These are phyloP conservation scores for Hyparrhenia diplandra DNA, from an alignment of 176 grass and related monocot species.

Conservation along the genomic window DNA sequence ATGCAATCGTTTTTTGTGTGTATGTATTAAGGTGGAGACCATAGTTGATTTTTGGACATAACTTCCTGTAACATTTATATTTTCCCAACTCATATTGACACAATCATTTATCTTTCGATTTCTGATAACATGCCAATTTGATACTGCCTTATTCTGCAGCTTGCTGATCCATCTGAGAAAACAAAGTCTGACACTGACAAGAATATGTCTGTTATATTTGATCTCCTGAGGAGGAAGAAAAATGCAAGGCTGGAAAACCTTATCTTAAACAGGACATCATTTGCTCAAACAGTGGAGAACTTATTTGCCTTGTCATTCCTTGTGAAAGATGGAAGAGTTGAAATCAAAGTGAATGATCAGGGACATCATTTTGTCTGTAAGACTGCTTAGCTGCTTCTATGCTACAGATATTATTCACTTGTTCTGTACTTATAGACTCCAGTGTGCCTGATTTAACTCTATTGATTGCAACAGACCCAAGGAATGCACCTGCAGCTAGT, in stretches of 20 bases:
- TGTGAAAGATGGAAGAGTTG: constrained; percentile 84
- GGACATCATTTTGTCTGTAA: constrained; percentile 77
- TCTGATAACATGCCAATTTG: not conserved
- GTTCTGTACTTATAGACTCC: not conserved
- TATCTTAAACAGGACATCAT: constrained; percentile 68
- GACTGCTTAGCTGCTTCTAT: not conserved
- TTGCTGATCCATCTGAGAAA: constrained; percentile 46
- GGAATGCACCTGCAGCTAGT: constrained; percentile 66
- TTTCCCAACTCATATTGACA: not conserved
- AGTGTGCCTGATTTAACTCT: not conserved
- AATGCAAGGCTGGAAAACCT: constrained; percentile 60
- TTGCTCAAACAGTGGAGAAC: constrained; percentile 91
- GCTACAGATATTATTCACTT: not conserved
- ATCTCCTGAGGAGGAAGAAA: constrained; percentile 79
- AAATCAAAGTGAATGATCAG: constrained; percentile 53
- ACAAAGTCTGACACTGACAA: constrained; percentile 65
- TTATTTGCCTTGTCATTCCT: constrained; percentile 87
- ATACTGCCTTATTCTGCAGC: constrained; percentile 36
- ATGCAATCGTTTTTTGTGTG: not conserved
- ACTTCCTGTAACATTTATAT: not conserved
- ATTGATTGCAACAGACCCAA: constrained; percentile 46
- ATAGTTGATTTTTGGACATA: not conserved
- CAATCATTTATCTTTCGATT: not conserved
- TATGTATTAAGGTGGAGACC: not conserved
- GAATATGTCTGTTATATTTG: constrained; percentile 71